A percentile compares a stretch with the other conserved stretches of the same genome.
phyloP scores from a whole-genome alignment of 1,139 yeast species.

The Meyerozyma athensensis region DNA sequence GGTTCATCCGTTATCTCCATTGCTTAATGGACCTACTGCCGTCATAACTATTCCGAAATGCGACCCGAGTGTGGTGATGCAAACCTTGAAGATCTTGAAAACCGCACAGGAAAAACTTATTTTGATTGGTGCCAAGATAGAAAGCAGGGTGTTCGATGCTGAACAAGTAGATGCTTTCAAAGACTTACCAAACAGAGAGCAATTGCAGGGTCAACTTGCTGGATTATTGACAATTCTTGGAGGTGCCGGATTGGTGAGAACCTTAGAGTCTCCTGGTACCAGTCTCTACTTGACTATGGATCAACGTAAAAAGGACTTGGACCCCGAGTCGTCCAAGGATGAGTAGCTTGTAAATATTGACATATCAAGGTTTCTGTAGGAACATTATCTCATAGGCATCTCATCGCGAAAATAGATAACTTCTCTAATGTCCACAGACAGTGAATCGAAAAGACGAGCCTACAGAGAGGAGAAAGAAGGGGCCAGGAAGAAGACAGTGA shows the following conservation, averaged over 20 bases:
- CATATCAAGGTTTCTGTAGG: not conserved
- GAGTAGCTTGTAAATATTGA: slow-evolving; percentile 2
- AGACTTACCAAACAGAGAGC: slow-evolving; percentile 65
- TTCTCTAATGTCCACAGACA: slow-evolving; percentile 13
- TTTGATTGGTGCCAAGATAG: slow-evolving; percentile 81
- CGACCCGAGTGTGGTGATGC: slow-evolving; percentile 65
- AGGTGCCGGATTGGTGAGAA: slow-evolving; percentile 84
- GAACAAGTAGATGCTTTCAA: slow-evolving; percentile 59
- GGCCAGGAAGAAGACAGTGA: slow-evolving; percentile 22
- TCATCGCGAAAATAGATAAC: slow-evolving; percentile 2
- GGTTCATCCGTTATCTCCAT: slow-evolving; percentile 62
- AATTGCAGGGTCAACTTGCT: slow-evolving; percentile 74
- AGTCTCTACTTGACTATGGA: slow-evolving; percentile 70
- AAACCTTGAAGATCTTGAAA: slow-evolving; percentile 57
- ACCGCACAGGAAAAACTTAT: slow-evolving; percentile 68
- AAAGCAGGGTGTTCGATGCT: slow-evolving; percentile 50
- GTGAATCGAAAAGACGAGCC: slow-evolving; percentile 34
- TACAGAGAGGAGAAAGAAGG: slow-evolving; percentile 37
- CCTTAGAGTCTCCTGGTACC: slow-evolving; percentile 66
- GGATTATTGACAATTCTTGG: slow-evolving; percentile 81
- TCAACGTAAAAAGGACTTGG: slow-evolving; percentile 48
- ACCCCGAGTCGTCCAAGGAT: slow-evolving; percentile 17
- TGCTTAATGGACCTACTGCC: slow-evolving; percentile 83
- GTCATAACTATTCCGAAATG: slow-evolving; percentile 64
- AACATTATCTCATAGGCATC: not conserved